phyloP scores from a whole-genome alignment of 169 alveolate genomes.

The Eimeria necatrix region DNA sequence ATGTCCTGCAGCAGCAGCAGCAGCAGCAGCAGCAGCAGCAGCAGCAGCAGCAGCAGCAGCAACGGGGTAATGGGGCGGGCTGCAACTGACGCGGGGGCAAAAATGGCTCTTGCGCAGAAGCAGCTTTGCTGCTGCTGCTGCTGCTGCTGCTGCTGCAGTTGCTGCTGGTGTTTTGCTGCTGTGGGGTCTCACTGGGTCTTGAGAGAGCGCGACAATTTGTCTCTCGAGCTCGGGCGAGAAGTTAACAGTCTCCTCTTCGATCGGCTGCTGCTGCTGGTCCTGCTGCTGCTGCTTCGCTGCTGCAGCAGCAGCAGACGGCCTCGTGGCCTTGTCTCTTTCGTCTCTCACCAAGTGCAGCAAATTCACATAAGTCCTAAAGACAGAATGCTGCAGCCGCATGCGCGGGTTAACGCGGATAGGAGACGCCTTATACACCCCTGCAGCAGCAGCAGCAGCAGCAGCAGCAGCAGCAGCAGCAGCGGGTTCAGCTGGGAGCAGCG shows the following conservation, averaged over 20 bases:
- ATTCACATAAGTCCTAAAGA: constrained; percentile 59
- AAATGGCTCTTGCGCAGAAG: background rate
- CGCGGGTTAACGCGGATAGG: constrained; percentile 75
- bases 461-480: too few relatives aligned
- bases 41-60: background rate
- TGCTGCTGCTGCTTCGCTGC: constrained; percentile 23
- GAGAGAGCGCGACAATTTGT: constrained; percentile 46
- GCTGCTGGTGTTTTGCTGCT: background rate
- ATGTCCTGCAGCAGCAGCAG: constrained; percentile 21
- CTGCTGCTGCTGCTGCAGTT: constrained; percentile 26
- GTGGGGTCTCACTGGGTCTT: constrained; percentile 36
- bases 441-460: constrained; percentile 5
- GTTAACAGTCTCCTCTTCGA: constrained; percentile 24
- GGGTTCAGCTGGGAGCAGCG: too few relatives aligned
- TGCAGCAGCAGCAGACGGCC: constrained; percentile 12
- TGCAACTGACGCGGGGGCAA: background rate
- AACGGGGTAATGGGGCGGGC: background rate
- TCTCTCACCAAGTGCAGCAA: constrained; percentile 49
- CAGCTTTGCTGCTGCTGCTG: background rate
- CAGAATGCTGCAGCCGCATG: constrained; percentile 78
- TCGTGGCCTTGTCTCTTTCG: constrained; percentile 13
- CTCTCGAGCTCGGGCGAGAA: constrained; percentile 73
- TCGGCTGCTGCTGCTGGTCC: constrained; percentile 46
- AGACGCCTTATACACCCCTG: constrained; percentile 73
- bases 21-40: constrained; percentile 36